These are phyloP conservation scores for Solanum commersonii DNA, from an alignment of 257 asterid genomes.

Conservation along the genomic window DNA sequence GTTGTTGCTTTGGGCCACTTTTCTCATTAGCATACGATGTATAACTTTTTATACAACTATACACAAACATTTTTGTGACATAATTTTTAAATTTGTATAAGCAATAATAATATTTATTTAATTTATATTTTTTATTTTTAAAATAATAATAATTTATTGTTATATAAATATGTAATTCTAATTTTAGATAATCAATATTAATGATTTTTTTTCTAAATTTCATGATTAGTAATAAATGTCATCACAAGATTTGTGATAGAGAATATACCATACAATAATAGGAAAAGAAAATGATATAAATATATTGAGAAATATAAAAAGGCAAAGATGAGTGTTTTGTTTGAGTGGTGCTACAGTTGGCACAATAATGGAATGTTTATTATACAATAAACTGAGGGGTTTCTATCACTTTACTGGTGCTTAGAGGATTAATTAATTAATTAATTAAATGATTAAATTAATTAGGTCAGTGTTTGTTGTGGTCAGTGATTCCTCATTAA, in stretches of 20 bases:
- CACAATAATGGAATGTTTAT: not conserved
- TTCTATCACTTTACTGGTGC: not conserved
- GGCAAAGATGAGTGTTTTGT: not conserved
- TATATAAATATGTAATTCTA: not conserved
- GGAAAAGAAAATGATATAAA: not conserved
- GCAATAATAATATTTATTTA: too few relatives aligned
- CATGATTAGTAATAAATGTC: not conserved
- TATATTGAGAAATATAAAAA: not conserved
- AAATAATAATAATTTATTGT: too few relatives aligned
- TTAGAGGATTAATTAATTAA: not conserved
- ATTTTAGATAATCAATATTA: not conserved
- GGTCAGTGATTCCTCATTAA: constrained; percentile 6
- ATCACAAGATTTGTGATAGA: not conserved
- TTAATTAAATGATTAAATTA: not conserved
- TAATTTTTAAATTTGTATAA: too few relatives aligned
- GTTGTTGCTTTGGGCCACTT: too few relatives aligned
- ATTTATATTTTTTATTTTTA: too few relatives aligned
- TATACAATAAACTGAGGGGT: not conserved
- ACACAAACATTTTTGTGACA: too few relatives aligned
- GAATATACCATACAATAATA: not conserved
- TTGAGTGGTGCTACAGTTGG: constrained; percentile 1
- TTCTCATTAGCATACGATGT: not conserved
- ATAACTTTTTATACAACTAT: not conserved
- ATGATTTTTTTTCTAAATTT: not conserved
- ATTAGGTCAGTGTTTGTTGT: not conserved